A percentile compares a stretch with the other conserved stretches of the same genome.
Evolutionary conservation across 2,329 filamentous ascomycete genomes (phyloP).

Genomic region (Didymella glomerata): DNA sequence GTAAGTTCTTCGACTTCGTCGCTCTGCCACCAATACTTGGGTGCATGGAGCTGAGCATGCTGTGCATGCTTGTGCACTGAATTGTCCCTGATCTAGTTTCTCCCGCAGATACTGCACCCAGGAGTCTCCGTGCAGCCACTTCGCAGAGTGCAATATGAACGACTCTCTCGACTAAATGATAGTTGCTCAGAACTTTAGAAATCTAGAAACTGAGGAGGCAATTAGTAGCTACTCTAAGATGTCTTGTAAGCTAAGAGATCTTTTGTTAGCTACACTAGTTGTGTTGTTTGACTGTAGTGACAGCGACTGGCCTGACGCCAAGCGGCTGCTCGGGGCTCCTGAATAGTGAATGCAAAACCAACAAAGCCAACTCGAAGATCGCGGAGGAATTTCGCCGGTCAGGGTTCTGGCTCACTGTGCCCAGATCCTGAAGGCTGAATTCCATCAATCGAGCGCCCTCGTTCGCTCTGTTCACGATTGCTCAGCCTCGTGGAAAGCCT

Average conservation of each 20-base stretch:
- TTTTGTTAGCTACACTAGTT: too few species aligned
- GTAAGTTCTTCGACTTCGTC: slow-evolving; percentile 1
- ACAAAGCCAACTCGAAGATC: neutral
- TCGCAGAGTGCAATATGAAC: too few species aligned
- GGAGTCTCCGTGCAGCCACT: too few species aligned
- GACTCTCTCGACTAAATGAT: too few species aligned
- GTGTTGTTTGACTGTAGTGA: too few species aligned
- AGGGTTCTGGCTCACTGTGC: neutral
- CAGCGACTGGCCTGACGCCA: too few species aligned
- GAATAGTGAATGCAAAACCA: slow-evolving; percentile 16
- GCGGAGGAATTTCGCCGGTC: neutral
- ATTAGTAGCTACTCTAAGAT: too few species aligned
- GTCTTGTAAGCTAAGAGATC: too few species aligned
- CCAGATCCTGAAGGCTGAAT: slow-evolving; percentile 1
- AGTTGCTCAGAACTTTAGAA: too few species aligned
- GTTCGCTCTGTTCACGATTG: neutral
- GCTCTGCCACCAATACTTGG: slow-evolving; percentile 20
- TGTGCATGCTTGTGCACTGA: slow-evolving; percentile 16
- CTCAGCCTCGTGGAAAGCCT: slow-evolving; percentile 10
- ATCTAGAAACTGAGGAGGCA: too few species aligned
- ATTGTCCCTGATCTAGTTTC: slow-evolving; percentile 7
- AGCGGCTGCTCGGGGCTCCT: too few species aligned
- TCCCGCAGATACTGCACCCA: neutral
- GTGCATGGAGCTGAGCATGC: slow-evolving; percentile 19
- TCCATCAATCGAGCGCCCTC: slow-evolving; percentile 12